Base-by-base conservation (phyloP, 441 rosid species). In the Populus tomentosa region DNA sequence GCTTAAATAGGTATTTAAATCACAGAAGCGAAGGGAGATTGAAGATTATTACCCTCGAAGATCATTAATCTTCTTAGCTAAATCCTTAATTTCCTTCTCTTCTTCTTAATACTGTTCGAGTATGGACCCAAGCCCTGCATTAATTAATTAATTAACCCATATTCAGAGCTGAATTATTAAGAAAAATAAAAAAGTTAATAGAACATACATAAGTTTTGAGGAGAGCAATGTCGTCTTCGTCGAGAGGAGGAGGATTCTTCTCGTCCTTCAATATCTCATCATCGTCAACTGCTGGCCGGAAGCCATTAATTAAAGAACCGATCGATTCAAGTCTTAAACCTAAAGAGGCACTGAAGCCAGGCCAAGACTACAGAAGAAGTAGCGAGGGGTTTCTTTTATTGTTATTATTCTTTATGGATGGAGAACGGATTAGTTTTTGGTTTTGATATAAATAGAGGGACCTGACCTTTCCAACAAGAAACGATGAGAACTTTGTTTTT, bases 171-270 rank as follows among this genome's bases (percentile, higher is more conserved):
- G 0, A 72, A 71, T 10, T n/a, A 61, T 42, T 50, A 61, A 33
- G 1, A n/a, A 18, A 78, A 6, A 40, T 38, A 64, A 35, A 68
- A 23, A 21, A 67, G 8, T 11, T 64, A 18, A 26, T 30, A 59
- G 33, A 36, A 59, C 83, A 72, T 88, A 95, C 98, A 59, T 95
- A 94, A 78, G 98, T 95, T 80, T 95, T 95, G 82, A 94, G 97
- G 24, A 95, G 93, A 23, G 99, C 98, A 76, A 95, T 92, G 72
- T 95, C 99, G 79, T 89, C 99, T 79, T 95, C 98, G 32, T 95
- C 98, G 33, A 95, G 93, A 6, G 99, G 99, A 0, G 87, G 90
- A 36, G 97, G 97, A 76, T 91, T 92, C 87, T 95, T 94, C 92
- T 95, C 98, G 79, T 94, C 97, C 89, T 90, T 90, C 69, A 89